These are phyloP conservation scores for Backusella tarrabulga DNA, from an alignment of 192 early-diverging fungal genomes.

Conservation along the genomic window DNA sequence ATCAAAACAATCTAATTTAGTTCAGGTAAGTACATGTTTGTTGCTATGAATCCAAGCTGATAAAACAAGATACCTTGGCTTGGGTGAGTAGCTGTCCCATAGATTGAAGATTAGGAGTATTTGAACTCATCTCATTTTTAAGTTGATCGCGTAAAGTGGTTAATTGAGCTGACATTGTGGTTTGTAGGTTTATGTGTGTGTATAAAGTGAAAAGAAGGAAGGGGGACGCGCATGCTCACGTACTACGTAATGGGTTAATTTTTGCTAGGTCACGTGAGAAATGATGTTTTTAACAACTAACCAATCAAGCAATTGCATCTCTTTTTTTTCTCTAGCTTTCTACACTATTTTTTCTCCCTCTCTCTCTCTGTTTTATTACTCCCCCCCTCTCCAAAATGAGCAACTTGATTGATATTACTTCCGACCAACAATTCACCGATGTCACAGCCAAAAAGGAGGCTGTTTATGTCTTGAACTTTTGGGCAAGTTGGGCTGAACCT, in stretches of 20 bases:
- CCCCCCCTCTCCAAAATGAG: constrained; percentile 15
- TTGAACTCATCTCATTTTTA: constrained; percentile 65
- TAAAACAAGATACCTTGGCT: constrained; percentile 61
- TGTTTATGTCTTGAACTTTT: constrained; percentile 78
- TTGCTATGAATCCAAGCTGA: background rate
- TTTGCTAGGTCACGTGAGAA: background rate
- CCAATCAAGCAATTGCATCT: background rate
- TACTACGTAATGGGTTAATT: background rate
- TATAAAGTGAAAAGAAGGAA: background rate
- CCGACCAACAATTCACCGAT: constrained; percentile 41
- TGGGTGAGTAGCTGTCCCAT: constrained; percentile 63
- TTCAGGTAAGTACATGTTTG: background rate
- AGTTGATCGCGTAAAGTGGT: constrained; percentile 51
- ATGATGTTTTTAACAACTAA: background rate
- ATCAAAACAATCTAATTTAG: constrained; percentile 46
- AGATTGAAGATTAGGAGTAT: constrained; percentile 66
- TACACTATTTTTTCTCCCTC: background rate
- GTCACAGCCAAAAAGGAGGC: constrained; percentile 33
- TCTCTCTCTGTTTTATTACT: background rate
- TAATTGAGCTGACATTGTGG: constrained; percentile 28
- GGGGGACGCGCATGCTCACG: constrained; percentile 2
- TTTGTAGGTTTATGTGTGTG: background rate
- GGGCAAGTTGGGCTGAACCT: constrained; percentile 87
- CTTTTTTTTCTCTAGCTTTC: background rate
- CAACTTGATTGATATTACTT: constrained; percentile 44